Base-by-base conservation (phyloP, 2,329 filamentous ascomycete genomes). In the Xenoacremonium recifei region DNA sequence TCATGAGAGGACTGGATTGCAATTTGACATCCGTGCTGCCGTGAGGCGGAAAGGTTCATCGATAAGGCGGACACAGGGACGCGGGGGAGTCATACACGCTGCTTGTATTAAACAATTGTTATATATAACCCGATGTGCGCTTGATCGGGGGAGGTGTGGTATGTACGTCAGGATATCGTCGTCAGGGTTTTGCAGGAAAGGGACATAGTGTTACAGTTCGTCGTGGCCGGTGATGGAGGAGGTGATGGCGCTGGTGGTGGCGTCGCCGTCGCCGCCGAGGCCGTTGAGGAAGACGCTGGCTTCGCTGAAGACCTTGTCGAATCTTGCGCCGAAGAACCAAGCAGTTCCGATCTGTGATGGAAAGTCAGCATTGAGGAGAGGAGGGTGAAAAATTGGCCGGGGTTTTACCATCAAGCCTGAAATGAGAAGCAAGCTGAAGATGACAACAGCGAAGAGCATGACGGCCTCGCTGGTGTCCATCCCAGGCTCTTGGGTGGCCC, bases 21-120 rank as follows among this genome's bases (percentile, higher is more conserved):
- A 96, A 96, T 96, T 96, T 96, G 90, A 96, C 90, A 96, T 96
- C 88, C 86, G 88, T 95, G 91, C 91, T 92, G 71, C 29, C 29
- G 7, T 7, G n/a, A 15, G 29, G 29, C 29, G n/a, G 6, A 15
- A 15, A n/a, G 13, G 12, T 9, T 15, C 6, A 31, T 11, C 13
- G n/a, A 31, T 31, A 11, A 31, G 32, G 32, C n/a, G 17, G 11
- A n/a, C 20, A 27, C 23, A 13, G 6, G 11, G 32, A 20, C 17
- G 32, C 16, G 12, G 32, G 10, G 16, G 32, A 5, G 9, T 9
- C 16, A n/a, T 34, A 15, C 32, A 15, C 43, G 52, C 52, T 47
- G 43, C 16, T 53, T 46, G 40, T 55, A 58, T 58, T 58, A 58
- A n/a, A n/a, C 49, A 40, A 58, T 46, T 45, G 49, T 37, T 58